phyloP scores from a whole-genome alignment of 495 filamentous ascomycete species.

The Terfezia claveryi region DNA sequence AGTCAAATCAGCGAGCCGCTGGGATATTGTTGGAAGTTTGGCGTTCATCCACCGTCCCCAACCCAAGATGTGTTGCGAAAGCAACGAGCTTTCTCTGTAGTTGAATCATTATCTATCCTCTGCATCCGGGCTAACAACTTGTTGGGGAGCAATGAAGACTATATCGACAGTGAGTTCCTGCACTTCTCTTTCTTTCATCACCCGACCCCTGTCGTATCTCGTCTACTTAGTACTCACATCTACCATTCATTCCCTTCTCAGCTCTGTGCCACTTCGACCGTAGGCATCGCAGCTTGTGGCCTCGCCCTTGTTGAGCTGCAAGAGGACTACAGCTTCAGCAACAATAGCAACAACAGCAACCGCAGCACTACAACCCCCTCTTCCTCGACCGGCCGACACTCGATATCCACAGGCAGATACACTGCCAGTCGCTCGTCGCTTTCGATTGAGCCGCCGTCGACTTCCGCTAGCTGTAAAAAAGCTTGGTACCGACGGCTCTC shows the following conservation, averaged over 20 bases:
- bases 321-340: conserved; percentile 8
- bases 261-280: conserved; percentile 50
- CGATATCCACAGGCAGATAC: not conserved
- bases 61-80: too few relatives aligned
- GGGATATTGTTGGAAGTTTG: too few relatives aligned
- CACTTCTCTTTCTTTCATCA: conserved; percentile 1
- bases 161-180: conserved; percentile 24
- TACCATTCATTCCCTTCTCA: conserved; percentile 17
- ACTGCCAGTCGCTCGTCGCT: not conserved
- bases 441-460: not conserved
- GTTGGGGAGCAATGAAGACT: not conserved
- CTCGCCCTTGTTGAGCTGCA: conserved; percentile 35
- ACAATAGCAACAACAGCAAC: not conserved
- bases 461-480: not conserved
- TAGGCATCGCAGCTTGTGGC: conserved; percentile 43
- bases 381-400: too few relatives aligned
- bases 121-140: too few relatives aligned
- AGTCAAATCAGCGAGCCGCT: too few relatives aligned
- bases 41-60: too few relatives aligned
- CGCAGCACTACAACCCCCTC: too few relatives aligned
- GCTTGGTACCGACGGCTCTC: conserved; percentile 16
- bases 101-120: too few relatives aligned
- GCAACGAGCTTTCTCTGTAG: too few relatives aligned
- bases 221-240: not conserved
- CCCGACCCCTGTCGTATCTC: conserved; percentile 1